Base-by-base conservation (phyloP, 495 filamentous ascomycete genomes). In the Tuber aestivum region DNA sequence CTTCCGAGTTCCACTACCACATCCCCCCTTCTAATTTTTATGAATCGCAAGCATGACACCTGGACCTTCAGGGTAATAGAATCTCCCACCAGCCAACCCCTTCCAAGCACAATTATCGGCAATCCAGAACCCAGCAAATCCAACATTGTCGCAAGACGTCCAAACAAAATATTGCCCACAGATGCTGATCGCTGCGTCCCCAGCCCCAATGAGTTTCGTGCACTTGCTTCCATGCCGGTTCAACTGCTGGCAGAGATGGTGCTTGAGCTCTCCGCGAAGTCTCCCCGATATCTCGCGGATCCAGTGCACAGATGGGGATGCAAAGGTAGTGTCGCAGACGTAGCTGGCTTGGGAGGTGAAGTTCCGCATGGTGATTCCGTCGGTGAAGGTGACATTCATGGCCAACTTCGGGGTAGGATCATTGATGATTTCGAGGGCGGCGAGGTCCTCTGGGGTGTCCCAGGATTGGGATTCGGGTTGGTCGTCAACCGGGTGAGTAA, bases 1-100 rank as follows among this genome's bases (percentile, higher is more conserved):
- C 18, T 6, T 1, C 44, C 1, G 1, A 20, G 16, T 21, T 45
- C 16, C 16, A 45, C 44, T 6, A 45, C 44, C 44, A 48, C 41
- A 42, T 20, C 44, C 7, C 16, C 16, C 44, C 16, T 20, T 45
- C 16, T 45, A 21, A 6, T 20, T 20, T 21, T 45, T 45, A 20
- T 56, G 48, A 56, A 27, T 6, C 0, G 48, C 8, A 56, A 56
- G 4, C 8, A 0, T n/a, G 0, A 9, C 0, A 0, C 8, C 20
- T 0, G 45, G 21, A 1, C 0, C 5, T 0, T n/a, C 45, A 7
- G 0, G 21, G 0, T 0, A 50, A n/a, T 7, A 50, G 21, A 9
- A 56, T n/a, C 48, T 56, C 23, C 48, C 48, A 23, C 48, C 23
- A 9, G 8, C 23, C 5, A n/a, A 10, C 9, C 48, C 48, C 6